A percentile compares a stretch with the other conserved stretches of the same genome.
Conservation (phyloP, 164 flowering plant species). For the Magnolia sinica region DNA sequence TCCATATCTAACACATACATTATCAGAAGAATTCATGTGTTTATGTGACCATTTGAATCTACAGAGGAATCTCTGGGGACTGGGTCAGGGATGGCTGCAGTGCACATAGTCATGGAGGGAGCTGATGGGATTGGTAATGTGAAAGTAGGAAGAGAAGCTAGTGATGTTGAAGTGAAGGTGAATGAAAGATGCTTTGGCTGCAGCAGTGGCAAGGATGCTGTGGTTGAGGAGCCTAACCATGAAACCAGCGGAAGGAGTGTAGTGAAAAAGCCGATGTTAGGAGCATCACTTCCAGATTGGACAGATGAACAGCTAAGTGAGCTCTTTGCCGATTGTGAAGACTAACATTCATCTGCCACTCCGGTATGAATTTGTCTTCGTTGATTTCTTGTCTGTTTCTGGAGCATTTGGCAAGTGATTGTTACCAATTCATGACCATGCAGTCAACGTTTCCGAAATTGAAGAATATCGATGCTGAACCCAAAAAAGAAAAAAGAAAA, state of each 20-base stretch:
- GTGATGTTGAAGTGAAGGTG: conserved; percentile 7
- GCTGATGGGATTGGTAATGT: conserved; percentile 21
- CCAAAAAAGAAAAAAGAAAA: too few species aligned
- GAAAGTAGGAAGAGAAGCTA: conserved; percentile 1
- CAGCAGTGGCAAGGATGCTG: conserved; percentile 13
- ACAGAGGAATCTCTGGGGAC: conserved; percentile 18
- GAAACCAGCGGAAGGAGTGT: conserved; percentile 17
- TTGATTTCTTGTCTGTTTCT: neutral
- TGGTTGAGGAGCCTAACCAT: conserved; percentile 6
- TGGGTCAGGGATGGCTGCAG: conserved; percentile 9
- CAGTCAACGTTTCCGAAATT: too few species aligned
- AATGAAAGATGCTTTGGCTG: conserved; percentile 4
- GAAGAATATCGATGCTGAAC: too few species aligned
- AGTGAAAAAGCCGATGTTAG: conserved; percentile 10
- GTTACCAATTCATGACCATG: too few species aligned
- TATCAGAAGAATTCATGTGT: neutral
- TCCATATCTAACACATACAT: neutral
- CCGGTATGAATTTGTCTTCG: neutral
- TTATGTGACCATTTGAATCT: neutral
- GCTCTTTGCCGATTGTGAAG: conserved; percentile 44
- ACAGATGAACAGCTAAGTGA: conserved; percentile 75
- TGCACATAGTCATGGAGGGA: conserved; percentile 6
- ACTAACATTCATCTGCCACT: conserved; percentile 5
- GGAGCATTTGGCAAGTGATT: too few species aligned
- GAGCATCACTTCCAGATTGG: conserved; percentile 48